phyloP scores from a whole-genome alignment of 352 stramenopile genomes.

The Pythium monospermum region DNA sequence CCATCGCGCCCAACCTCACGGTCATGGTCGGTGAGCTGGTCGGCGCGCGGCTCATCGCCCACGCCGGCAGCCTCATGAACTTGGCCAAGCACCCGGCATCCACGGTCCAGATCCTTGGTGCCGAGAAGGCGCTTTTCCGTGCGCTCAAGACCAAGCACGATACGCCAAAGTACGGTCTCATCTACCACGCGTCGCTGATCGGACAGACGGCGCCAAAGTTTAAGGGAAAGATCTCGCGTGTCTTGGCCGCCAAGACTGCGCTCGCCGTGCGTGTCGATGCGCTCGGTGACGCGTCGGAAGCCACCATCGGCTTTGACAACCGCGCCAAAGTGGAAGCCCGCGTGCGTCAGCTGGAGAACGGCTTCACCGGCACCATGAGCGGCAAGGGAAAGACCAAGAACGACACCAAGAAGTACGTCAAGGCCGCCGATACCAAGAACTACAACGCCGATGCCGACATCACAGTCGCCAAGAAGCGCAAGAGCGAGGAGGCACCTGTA shows the following conservation, averaged over 20 bases:
- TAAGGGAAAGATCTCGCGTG: constrained; percentile 99
- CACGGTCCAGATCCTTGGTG: constrained; percentile 98
- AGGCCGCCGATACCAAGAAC: constrained; percentile 59
- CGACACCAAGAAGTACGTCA: constrained; percentile 89
- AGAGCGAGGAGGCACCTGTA: constrained; percentile 50
- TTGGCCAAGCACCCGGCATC: constrained; percentile 99
- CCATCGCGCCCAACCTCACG: constrained; percentile 99
- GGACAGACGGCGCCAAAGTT: constrained; percentile 99
- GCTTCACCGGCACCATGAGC: constrained; percentile 74
- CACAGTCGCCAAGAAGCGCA: constrained; percentile 89
- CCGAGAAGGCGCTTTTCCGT: constrained; percentile 99
- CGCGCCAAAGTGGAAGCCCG: constrained; percentile 97
- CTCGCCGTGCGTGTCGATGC: constrained; percentile 99
- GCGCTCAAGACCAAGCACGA: constrained; percentile 99
- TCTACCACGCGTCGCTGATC: constrained; percentile 99
- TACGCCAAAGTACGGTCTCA: constrained; percentile 99
- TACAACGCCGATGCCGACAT: constrained; percentile 97
- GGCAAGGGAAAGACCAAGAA: constrained; percentile 90
- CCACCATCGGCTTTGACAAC: constrained; percentile 96
- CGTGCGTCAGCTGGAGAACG: constrained; percentile 97
- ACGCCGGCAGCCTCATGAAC: constrained; percentile 99
- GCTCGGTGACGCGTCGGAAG: constrained; percentile 93
- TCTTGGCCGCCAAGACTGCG: constrained; percentile 97
- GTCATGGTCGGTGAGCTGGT: constrained; percentile 99
- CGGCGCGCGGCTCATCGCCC: constrained; percentile 97